Evolutionary conservation across 345 rosid species (phyloP).

Genomic region (Lepidium aucheri): DNA sequence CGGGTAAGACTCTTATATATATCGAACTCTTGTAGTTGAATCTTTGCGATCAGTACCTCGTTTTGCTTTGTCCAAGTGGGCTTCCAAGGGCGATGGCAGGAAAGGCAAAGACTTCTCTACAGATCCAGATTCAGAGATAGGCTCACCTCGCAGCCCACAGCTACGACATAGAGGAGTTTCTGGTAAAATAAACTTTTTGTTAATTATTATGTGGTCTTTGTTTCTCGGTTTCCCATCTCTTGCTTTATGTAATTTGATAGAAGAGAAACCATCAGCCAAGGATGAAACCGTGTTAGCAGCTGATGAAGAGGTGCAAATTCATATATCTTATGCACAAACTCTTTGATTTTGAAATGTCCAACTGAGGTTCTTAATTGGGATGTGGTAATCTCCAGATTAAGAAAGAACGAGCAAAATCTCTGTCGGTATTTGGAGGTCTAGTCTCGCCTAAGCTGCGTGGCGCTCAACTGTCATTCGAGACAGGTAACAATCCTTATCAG

Average conservation of each 20-base stretch:
- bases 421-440: conserved; percentile 71
- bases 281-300: conserved; percentile 8
- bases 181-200: conserved; percentile 35
- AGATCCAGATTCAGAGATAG: conserved; percentile 27
- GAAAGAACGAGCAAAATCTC: conserved; percentile 54
- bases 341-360: background rate
- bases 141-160: conserved; percentile 30
- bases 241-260: conserved; percentile 5
- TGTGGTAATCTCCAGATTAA: conserved; percentile 43
- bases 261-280: conserved; percentile 14
- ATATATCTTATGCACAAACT: background rate
- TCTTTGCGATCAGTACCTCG: conserved; percentile 36
- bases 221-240: conserved; percentile 3
- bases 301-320: conserved; percentile 23
- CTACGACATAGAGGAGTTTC: conserved; percentile 42
- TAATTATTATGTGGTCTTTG: background rate
- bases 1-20: background rate
- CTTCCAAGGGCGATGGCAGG: conserved; percentile 23
- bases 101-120: conserved; percentile 22
- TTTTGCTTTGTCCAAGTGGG: conserved; percentile 72
- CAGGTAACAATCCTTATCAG: conserved; percentile 39
- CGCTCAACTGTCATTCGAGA: conserved; percentile 78
- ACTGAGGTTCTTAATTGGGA: background rate
- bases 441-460: conserved; percentile 86
- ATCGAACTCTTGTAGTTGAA: conserved; percentile 30